Conservation (phyloP, 306 rosid genomes). For the Pterocarpus santalinus region DNA sequence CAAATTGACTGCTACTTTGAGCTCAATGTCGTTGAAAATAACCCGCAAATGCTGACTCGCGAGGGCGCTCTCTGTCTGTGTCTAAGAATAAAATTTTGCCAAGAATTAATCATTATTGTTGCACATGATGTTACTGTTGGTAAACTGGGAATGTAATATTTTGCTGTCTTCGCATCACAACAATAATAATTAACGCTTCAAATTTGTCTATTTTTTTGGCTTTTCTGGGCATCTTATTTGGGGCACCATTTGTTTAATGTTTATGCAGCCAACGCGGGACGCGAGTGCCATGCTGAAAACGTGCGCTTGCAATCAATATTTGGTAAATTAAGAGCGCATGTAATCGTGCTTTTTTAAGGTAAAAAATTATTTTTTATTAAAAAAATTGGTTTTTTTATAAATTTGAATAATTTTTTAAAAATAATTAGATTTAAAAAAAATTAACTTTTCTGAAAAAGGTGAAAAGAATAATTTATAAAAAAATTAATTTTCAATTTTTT, state of each 20-base stretch:
- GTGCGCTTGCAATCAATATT: background rate
- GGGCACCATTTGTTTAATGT: background rate
- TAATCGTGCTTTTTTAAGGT: too few species aligned
- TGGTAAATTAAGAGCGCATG: too few species aligned
- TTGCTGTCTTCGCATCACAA: background rate
- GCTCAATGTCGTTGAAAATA: background rate
- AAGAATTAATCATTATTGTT: background rate
- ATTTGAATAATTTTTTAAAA: too few species aligned
- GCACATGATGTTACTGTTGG: background rate
- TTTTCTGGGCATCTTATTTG: too few species aligned
- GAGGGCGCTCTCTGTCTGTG: background rate
- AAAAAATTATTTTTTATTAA: too few species aligned
- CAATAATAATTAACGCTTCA: background rate
- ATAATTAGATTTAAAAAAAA: too few species aligned
- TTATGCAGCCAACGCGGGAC: constrained; percentile 17
- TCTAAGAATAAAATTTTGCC: background rate
- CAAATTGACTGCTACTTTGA: background rate
- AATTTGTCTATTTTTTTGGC: background rate
- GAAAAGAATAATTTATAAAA: too few species aligned
- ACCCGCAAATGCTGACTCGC: background rate
- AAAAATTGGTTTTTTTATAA: too few species aligned
- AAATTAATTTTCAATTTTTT: too few species aligned
- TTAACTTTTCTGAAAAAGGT: too few species aligned
- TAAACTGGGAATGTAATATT: background rate
- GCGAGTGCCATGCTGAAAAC: constrained; percentile 15